Evolutionary conservation across 805 yeast species (phyloP), one percentile per base, ranked within the genome.

Genomic region (Kregervanrija fluxuum): DNA sequence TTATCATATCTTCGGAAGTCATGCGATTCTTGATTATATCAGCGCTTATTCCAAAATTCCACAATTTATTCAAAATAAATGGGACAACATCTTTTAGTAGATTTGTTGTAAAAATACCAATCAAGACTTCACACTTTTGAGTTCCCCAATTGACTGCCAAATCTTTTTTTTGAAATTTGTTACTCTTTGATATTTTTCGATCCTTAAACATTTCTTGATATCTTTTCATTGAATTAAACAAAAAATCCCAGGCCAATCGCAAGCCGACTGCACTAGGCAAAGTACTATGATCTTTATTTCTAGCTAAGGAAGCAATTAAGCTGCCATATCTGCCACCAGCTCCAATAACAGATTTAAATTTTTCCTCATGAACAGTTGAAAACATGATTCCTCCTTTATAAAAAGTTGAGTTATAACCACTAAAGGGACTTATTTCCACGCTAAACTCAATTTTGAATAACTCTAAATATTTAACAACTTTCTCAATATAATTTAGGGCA

Each of bases 321-420:
- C 71, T 68, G 55, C 91, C 98, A 58, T 89, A 93, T 44, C 99
- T 70, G 2, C 99, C 99, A 38, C 99, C 99, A 0, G 93, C 91
- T 12, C 93, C 93, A 35, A 93, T 68, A 31, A 82, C 70, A 5
- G 67, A 52, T 45, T 56, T 68, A 60, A 49, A 57, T 54, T 71
- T 79, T 3, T 79, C 82, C 44, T 86, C 84, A 50, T 79, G 75
- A 1, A 88, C 75, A 0, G 85, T 87, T 53, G 88, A 95, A 59
- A 91, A 93, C 95, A 93, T 88, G 2, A 90, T 66, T 0, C 95
- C 95, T 13, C 80, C 79, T 34, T 73, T 69, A 58, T 90, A 93
- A 58, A 88, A 91, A 9, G 80, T 74, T 31, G 82, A 76, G 53
- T 88, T 88, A 64, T 86, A 87, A 51, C 88, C 87, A 55, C 89